These are phyloP conservation scores for Gracilariopsis chorda DNA, from an alignment of 23 red algal genomes.

Conservation along the genomic window DNA sequence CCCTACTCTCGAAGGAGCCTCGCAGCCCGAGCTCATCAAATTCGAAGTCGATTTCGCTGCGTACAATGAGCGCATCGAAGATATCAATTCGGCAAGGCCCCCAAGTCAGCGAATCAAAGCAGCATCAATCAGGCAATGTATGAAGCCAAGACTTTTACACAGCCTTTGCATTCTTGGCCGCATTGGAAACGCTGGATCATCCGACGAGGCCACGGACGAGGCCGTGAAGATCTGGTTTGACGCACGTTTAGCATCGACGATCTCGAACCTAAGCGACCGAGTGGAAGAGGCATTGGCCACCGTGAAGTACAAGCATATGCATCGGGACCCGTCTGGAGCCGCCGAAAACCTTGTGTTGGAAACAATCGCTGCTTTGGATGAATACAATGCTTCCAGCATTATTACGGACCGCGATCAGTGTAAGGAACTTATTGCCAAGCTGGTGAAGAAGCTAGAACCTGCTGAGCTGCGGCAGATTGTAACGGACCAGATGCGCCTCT, in stretches of 20 bases:
- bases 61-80: neutral
- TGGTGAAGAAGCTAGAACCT: neutral
- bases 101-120: neutral
- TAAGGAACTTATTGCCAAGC: neutral
- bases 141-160: neutral
- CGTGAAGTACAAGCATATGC: neutral
- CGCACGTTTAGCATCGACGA: neutral
- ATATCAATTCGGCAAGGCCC: neutral
- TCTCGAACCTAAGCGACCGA: neutral
- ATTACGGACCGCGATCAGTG: neutral
- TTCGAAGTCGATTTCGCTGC: slow-evolving; percentile 1
- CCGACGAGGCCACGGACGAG: neutral
- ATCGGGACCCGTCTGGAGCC: neutral
- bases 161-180: neutral
- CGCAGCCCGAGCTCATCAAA: slow-evolving; percentile 12
- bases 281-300: neutral
- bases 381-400: neutral
- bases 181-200: neutral
- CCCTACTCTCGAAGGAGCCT: neutral
- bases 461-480: neutral
- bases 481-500: neutral
- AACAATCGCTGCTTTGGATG: neutral
- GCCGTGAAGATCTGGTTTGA: neutral
- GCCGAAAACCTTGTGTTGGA: neutral
- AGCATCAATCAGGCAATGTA: neutral